Evolutionary conservation across 257 asterid species (phyloP).

Genomic region (Solanum sejunctum): DNA sequence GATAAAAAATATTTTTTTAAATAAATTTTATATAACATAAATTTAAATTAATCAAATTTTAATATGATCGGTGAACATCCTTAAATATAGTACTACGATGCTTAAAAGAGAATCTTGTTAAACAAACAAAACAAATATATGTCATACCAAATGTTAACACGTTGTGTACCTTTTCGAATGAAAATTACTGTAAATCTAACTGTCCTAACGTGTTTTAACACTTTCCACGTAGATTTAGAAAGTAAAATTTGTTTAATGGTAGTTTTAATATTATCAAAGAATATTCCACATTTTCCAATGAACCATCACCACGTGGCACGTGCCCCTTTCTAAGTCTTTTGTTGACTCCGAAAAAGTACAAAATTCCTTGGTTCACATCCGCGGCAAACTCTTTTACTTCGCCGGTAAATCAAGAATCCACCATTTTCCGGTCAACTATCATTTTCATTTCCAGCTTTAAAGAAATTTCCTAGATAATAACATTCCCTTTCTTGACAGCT

Average conservation of each 20-base stretch:
- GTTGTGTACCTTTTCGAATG: neutral
- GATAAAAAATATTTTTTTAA: no score
- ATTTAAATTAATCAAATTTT: no score
- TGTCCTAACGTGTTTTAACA: neutral
- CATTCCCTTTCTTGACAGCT: neutral
- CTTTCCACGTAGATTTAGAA: neutral
- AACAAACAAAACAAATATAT: neutral
- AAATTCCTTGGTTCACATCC: neutral
- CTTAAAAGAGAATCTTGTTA: neutral
- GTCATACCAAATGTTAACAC: neutral
- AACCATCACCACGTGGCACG: neutral
- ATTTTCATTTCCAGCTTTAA: neutral
- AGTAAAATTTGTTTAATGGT: neutral
- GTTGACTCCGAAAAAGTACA: neutral
- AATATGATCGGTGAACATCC: no score
- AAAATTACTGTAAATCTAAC: neutral
- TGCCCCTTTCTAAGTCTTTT: neutral
- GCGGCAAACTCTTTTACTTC: neutral
- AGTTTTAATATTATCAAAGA: neutral
- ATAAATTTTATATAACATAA: fast-evolving
- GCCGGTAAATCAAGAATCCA: neutral
- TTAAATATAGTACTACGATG: neutral
- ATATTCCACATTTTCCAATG: neutral
- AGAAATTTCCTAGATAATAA: neutral
- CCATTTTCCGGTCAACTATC: neutral